These are phyloP conservation scores for Solanum gracilifrons DNA, from an alignment of 257 asterid genomes.

Conservation along the genomic window DNA sequence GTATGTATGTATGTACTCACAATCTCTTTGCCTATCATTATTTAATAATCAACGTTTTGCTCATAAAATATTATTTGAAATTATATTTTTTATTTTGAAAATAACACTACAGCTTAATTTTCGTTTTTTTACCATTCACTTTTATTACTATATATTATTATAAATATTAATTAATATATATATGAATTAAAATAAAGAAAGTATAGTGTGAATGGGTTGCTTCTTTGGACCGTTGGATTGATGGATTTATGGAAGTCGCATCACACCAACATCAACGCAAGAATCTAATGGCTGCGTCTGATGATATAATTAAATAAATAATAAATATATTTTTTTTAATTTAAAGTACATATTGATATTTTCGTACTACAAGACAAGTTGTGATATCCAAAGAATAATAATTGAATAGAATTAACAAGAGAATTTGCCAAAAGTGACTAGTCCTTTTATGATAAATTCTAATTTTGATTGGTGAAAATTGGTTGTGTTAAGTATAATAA, in stretches of 20 bases:
- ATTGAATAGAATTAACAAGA: not conserved
- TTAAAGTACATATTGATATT: not conserved
- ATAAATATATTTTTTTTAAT: not conserved
- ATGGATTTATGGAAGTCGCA: not conserved
- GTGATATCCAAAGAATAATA: not conserved
- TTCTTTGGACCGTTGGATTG: not conserved
- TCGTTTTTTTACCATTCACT: too few species aligned
- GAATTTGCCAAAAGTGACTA: not conserved
- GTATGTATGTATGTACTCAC: not conserved
- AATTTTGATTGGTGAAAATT: not conserved
- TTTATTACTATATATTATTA: too few species aligned
- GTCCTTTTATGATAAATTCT: too few species aligned
- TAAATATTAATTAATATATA: too few species aligned
- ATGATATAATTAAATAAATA: not conserved
- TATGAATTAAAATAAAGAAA: not conserved
- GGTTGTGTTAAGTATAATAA: not conserved
- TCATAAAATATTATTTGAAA: too few species aligned
- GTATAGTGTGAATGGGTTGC: not conserved
- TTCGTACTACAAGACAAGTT: not conserved
- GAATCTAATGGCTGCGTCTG: not conserved
- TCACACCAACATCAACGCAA: not conserved
- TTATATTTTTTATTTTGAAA: too few species aligned
- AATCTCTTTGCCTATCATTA: not conserved
- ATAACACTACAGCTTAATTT: too few species aligned
- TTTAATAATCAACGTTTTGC: too few species aligned